Evolutionary conservation across 345 rosid genomes (phyloP).

Genomic region (Brassica nigra): DNA sequence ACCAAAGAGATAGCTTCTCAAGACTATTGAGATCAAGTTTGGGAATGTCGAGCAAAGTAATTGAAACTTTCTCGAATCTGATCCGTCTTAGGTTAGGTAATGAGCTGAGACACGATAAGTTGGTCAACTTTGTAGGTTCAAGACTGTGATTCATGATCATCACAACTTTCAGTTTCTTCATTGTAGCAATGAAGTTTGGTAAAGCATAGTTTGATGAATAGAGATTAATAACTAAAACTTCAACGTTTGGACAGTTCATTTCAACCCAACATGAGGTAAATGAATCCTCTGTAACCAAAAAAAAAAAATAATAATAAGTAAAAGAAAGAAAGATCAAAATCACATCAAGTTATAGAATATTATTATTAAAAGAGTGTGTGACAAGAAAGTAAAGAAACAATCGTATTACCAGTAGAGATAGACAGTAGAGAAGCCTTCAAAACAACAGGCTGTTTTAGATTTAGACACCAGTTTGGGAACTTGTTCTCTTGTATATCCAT

Average conservation of each 20-base stretch:
- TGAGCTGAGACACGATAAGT: constrained; percentile 43
- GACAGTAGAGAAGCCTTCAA: constrained; percentile 45
- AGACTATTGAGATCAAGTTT: constrained; percentile 36
- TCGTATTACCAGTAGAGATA: constrained; percentile 48
- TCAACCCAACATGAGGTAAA: constrained; percentile 52
- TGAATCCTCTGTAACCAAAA: constrained; percentile 43
- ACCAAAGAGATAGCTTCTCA: constrained; percentile 50
- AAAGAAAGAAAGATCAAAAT: not conserved
- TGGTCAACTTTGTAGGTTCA: constrained; percentile 40
- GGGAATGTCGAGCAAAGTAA: constrained; percentile 32
- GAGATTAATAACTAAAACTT: constrained; percentile 53
- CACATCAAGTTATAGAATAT: not conserved
- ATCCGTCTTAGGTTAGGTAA: constrained; percentile 51
- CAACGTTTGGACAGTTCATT: constrained; percentile 47
- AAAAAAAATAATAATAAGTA: too few species aligned
- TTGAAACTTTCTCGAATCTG: constrained; percentile 49
- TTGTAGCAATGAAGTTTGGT: constrained; percentile 52
- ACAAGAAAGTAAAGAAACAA: not conserved
- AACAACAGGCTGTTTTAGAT: constrained; percentile 23
- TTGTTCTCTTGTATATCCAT: constrained; percentile 38
- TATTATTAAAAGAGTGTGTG: not conserved
- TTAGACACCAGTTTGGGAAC: constrained; percentile 46
- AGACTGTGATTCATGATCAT: constrained; percentile 47
- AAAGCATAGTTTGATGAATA: constrained; percentile 44
- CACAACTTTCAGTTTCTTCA: constrained; percentile 51